These are phyloP conservation scores for Magnaporthales sp. DNA, from an alignment of 2,329 filamentous ascomycete genomes.

Conservation along the genomic window DNA sequence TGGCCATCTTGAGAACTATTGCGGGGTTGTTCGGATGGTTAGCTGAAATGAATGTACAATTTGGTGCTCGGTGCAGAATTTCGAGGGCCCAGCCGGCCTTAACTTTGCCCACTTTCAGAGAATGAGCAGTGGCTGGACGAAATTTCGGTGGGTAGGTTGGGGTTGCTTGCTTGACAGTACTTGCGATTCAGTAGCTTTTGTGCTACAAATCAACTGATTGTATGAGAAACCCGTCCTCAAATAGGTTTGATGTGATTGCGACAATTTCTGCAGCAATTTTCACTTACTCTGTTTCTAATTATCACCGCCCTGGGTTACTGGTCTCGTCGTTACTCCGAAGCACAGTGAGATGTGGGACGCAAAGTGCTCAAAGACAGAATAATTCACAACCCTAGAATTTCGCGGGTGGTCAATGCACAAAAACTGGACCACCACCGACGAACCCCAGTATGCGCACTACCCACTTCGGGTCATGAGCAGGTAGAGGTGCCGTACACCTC, in stretches of 20 bases:
- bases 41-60: neutral
- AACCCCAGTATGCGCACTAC: neutral
- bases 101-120: neutral
- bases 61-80: neutral
- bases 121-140: neutral
- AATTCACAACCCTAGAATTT: slow-evolving; percentile 3
- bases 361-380: neutral
- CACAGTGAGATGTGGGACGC: slow-evolving; percentile 1
- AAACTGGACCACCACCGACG: neutral
- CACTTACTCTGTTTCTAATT: slow-evolving; percentile 1
- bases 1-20: slow-evolving; percentile 72
- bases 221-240: neutral
- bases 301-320: neutral
- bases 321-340: slow-evolving; percentile 1
- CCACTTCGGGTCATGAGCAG: neutral
- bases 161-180: neutral
- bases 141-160: slow-evolving; percentile 1
- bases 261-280: neutral
- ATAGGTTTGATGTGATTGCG: neutral
- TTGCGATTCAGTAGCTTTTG: neutral
- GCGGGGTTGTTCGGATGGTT: slow-evolving; percentile 23
- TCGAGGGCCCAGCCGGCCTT: neutral
- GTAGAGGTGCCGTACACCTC: neutral
- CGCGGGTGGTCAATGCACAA: slow-evolving; percentile 1
- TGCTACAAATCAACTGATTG: neutral